Conservation (phyloP, 2,329 filamentous ascomycete genomes). For the Penicillium oxalicum region DNA sequence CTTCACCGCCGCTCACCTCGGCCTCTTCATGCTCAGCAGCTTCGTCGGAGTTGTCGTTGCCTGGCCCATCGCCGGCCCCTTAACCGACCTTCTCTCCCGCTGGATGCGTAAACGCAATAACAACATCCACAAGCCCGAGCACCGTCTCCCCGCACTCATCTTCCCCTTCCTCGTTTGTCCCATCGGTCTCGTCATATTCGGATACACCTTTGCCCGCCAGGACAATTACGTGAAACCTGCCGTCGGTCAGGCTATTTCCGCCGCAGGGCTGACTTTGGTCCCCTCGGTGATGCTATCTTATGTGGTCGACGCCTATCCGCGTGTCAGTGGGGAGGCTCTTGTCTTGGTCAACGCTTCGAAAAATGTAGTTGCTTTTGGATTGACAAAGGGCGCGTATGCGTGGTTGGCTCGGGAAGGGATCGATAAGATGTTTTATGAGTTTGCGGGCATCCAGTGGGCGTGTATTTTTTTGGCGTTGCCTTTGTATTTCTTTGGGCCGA, state of each 20-base stretch:
- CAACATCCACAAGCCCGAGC: slow-evolving; percentile 36
- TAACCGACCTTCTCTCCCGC: slow-evolving; percentile 38
- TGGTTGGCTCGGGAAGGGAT: slow-evolving; percentile 28
- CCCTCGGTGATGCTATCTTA: slow-evolving; percentile 33
- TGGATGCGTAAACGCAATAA: slow-evolving; percentile 29
- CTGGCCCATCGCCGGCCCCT: slow-evolving; percentile 34
- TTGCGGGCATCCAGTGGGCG: slow-evolving; percentile 32
- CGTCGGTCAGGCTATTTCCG: slow-evolving; percentile 25
- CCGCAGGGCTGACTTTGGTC: slow-evolving; percentile 26
- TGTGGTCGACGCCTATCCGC: slow-evolving; percentile 30
- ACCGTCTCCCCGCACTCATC: slow-evolving; percentile 35
- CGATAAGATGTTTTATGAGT: slow-evolving; percentile 32
- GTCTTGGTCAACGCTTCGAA: slow-evolving; percentile 31
- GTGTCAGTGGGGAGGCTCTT: slow-evolving; percentile 27
- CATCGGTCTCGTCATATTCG: slow-evolving; percentile 29
- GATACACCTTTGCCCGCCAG: slow-evolving; percentile 24
- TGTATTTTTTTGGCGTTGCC: slow-evolving; percentile 25
- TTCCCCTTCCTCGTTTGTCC: slow-evolving; percentile 35
- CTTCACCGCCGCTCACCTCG: slow-evolving; percentile 23
- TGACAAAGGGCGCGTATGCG: slow-evolving; percentile 22
- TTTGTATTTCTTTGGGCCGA: slow-evolving; percentile 28
- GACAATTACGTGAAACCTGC: slow-evolving; percentile 22
- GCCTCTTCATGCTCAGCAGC: slow-evolving; percentile 28
- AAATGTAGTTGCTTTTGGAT: slow-evolving; percentile 24
- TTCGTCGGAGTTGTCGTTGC: slow-evolving; percentile 38